These are phyloP conservation scores for Synchytrium microbalum DNA, from an alignment of 371 early-diverging fungal species.

Conservation along the genomic window DNA sequence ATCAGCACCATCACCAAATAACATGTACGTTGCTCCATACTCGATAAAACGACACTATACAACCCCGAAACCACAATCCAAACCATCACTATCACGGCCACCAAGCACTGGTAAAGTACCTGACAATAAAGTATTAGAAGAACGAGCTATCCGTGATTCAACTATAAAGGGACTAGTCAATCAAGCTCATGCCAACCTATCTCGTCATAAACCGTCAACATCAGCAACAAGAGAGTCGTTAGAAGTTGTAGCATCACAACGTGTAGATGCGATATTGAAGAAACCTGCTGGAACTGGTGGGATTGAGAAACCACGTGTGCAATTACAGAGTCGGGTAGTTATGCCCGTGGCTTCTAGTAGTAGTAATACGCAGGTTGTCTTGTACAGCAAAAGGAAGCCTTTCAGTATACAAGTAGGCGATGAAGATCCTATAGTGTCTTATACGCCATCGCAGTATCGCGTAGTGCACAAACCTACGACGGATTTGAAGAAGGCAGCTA, in stretches of 20 bases:
- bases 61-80: not conserved
- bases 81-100: not conserved
- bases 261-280: not conserved
- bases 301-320: no score
- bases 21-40: not conserved
- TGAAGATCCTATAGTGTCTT: not conserved
- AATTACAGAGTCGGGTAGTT: no score
- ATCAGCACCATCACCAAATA: no score
- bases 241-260: not conserved
- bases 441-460: not conserved
- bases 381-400: no score
- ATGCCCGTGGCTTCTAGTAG: no score
- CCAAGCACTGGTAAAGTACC: not conserved
- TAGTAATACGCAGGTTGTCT: no score
- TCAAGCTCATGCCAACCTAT: not conserved
- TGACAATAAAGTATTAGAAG: not conserved
- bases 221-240: not conserved
- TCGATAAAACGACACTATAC: not conserved
- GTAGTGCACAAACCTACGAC: not conserved
- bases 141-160: not conserved
- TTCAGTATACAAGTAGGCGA: not conserved
- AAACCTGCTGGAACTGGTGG: not conserved
- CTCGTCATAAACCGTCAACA: no score
- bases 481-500: not conserved
- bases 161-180: not conserved